Base-by-base conservation (phyloP, 2,329 filamentous ascomycete species). In the Talaromyces marneffei region DNA sequence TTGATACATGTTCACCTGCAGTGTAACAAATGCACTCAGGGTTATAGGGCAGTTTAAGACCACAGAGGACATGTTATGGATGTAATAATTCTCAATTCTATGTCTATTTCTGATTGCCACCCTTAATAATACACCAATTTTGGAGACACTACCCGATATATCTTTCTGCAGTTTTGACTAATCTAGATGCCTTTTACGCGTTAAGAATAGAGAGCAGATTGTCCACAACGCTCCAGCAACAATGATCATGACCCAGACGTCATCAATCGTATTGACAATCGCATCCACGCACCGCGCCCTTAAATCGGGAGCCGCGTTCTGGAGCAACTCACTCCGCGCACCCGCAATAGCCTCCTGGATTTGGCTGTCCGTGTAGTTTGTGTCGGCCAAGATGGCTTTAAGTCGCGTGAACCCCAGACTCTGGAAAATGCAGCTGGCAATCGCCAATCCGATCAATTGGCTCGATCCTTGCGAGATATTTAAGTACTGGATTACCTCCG, bases 401-500 rank as follows among this genome's bases (percentile, higher is more conserved):
- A 78, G 72, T 0, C 64, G 65, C 1, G 66, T 65, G 48, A 71
- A 65, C 0, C 69, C 66, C 16, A 67, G 64, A 53, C 77, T 77
- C 39, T 78, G 66, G 68, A 76, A 79, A 16, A 77, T 69, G 0
- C 67, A 67, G 74, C 70, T 31, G 29, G 29, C 29, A 31, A 31
- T 31, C 29, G 29, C 29, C 5, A 78, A 65, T 0, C 74, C 68
- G 62, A 78, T 73, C 0, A 75, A 73, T 10, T 72, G 67, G 5
- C 75, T 74, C 5, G 65, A 66, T 3, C 77, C 66, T 62, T 78
- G 61, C 48, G n/a, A 52, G 31, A 70, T 70, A 9, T 70, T 74
- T 40, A 78, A 76, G 65, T 75, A 78, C 0, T 75, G 75, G 3
- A 78, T 72, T 37, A 31, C 3, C 58, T 59, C 2, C 33, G 55